Conservation (phyloP, 169 alveolate species). For the Cryptosporidium parvum region DNA sequence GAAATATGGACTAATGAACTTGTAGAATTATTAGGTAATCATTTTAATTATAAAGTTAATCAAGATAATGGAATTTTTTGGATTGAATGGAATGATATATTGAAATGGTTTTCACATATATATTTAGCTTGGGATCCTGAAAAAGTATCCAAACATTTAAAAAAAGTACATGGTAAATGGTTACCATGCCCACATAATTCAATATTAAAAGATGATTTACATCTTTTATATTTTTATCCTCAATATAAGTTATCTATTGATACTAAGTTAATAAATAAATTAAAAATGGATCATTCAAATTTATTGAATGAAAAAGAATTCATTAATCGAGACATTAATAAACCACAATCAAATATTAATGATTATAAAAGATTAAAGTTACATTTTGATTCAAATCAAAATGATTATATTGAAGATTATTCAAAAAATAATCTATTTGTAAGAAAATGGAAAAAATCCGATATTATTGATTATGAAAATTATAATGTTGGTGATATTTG, state of each 20-base stretch:
- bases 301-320: neutral
- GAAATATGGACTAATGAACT: slow-evolving; percentile 80
- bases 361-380: neutral
- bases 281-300: neutral
- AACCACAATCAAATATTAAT: neutral
- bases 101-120: slow-evolving; percentile 89
- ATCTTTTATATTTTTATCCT: slow-evolving; percentile 87
- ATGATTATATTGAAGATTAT: neutral
- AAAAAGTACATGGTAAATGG: slow-evolving; percentile 82
- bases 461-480: neutral
- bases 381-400: neutral
- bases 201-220: slow-evolving; percentile 85
- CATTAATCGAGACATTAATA: no score
- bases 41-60: slow-evolving; percentile 17
- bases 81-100: slow-evolving; percentile 90
- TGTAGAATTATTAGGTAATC: slow-evolving; percentile 75
- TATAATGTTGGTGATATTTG: slow-evolving; percentile 44
- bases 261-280: slow-evolving; percentile 1
- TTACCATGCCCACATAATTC: slow-evolving; percentile 79
- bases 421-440: neutral
- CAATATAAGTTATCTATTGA: slow-evolving; percentile 76
- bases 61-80: slow-evolving; percentile 88
- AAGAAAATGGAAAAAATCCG: slow-evolving; percentile 11
- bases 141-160: neutral
- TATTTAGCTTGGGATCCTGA: slow-evolving; percentile 88